Evolutionary conservation across 768 basidiomycete genomes (phyloP).

Genomic region (Leccinum rimulosum): DNA sequence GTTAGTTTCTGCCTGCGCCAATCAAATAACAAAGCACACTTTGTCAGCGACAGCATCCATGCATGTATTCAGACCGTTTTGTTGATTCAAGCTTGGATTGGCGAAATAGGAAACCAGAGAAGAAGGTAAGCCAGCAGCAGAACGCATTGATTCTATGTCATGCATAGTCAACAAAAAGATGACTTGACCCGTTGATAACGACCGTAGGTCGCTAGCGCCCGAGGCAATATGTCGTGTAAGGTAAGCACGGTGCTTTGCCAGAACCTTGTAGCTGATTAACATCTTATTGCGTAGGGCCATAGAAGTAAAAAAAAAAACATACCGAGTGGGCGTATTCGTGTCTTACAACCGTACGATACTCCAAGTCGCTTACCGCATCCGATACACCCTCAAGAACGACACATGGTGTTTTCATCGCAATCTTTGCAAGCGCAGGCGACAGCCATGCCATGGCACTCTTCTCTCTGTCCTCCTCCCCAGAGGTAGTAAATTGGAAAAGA

Average conservation of each 20-base stretch:
- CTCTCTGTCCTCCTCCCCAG: slow-evolving; percentile 41
- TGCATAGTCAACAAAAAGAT: slow-evolving; percentile 84
- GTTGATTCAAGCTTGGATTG: slow-evolving; percentile 80
- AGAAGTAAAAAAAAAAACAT: slow-evolving; percentile 19
- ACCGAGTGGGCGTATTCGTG: slow-evolving; percentile 82
- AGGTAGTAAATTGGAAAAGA: slow-evolving; percentile 73
- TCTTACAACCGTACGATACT: slow-evolving; percentile 88
- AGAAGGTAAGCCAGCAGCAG: slow-evolving; percentile 74
- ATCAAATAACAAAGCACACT: slow-evolving; percentile 37
- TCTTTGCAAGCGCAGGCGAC: slow-evolving; percentile 67
- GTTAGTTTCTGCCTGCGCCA: background rate
- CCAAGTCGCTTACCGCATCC: slow-evolving; percentile 84
- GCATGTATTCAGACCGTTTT: slow-evolving; percentile 61
- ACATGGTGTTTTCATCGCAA: slow-evolving; percentile 83
- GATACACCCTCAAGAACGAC: slow-evolving; percentile 79
- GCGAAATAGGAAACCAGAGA: slow-evolving; percentile 84
- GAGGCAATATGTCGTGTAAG: slow-evolving; percentile 67
- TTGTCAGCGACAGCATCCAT: slow-evolving; percentile 89
- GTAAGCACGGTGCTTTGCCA: slow-evolving; percentile 60
- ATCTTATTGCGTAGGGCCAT: background rate
- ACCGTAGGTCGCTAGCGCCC: slow-evolving; percentile 65
- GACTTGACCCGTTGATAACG: slow-evolving; percentile 76
- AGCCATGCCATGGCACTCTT: slow-evolving; percentile 77
- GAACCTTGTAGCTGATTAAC: slow-evolving; percentile 47
- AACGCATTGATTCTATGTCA: slow-evolving; percentile 85